A percentile compares a stretch with the other conserved stretches of the same genome.
Evolutionary conservation across 148 eudicot genomes (phyloP).

Genomic region (Rhododendron henanense): DNA sequence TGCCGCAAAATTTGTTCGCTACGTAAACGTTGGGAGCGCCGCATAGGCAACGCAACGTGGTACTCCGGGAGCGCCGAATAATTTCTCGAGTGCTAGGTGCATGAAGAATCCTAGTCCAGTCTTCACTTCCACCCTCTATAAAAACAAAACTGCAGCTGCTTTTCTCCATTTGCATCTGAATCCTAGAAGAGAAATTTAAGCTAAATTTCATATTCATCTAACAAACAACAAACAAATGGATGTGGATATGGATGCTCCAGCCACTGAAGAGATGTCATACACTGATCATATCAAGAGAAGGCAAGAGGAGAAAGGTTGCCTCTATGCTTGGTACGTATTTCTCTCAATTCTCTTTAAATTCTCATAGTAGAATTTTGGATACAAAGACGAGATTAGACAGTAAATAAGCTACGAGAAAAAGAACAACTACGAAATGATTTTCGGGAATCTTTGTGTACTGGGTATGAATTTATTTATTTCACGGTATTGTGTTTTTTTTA

Average conservation of each 20-base stretch:
- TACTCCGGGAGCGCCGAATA: too few species aligned
- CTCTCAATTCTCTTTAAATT: background rate
- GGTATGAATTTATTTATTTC: background rate
- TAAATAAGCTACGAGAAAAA: background rate
- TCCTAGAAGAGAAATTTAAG: constrained; percentile 1
- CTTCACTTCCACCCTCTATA: background rate
- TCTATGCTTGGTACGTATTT: constrained; percentile 50
- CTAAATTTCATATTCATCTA: background rate
- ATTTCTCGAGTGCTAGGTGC: background rate
- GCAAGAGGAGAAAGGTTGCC: constrained; percentile 47
- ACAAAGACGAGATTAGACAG: background rate
- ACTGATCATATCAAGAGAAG: constrained; percentile 41
- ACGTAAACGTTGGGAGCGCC: too few species aligned
- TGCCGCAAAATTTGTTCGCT: too few species aligned
- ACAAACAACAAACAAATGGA: background rate
- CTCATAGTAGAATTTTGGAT: background rate
- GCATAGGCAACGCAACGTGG: too few species aligned
- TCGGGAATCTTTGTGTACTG: background rate
- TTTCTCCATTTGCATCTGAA: background rate
- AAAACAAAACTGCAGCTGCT: background rate
- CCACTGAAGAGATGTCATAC: constrained; percentile 20
- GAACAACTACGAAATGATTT: too few species aligned
- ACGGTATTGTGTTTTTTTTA: background rate
- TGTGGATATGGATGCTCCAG: constrained; percentile 12
- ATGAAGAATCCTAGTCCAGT: background rate